Evolutionary conservation across 2,329 filamentous ascomycete species (phyloP).

Genomic region (Aspergillus piperis): DNA sequence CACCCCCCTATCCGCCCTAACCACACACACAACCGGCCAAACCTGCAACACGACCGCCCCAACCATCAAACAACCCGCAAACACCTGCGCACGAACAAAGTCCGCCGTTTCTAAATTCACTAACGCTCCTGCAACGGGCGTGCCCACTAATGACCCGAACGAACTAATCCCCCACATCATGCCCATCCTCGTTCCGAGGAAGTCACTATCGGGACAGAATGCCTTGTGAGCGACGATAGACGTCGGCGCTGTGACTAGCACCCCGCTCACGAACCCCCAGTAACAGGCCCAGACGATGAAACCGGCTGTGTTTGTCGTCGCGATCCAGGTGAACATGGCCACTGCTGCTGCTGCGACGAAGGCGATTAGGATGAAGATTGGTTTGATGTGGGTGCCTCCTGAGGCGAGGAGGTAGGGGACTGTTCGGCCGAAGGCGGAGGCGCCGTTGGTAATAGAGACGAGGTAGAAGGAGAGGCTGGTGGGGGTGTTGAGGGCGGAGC

Average conservation of each 20-base stretch:
- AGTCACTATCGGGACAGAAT: constrained; percentile 29
- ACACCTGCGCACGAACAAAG: constrained; percentile 34
- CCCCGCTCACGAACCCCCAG: constrained; percentile 34
- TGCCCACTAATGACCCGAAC: constrained; percentile 33
- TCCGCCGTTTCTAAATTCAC: constrained; percentile 28
- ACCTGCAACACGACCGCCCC: constrained; percentile 29
- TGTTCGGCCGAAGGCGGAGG: constrained; percentile 53
- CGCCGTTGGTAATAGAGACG: constrained; percentile 55
- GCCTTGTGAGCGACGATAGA: constrained; percentile 34
- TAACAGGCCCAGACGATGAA: constrained; percentile 37
- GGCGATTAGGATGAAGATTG: constrained; percentile 26
- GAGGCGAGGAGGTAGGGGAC: constrained; percentile 45
- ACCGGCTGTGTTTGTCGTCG: constrained; percentile 21
- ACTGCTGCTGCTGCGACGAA: constrained; percentile 26
- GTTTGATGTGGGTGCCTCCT: constrained; percentile 29
- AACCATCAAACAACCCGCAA: constrained; percentile 36
- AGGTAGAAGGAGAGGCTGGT: constrained; percentile 51
- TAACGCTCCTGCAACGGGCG: constrained; percentile 36
- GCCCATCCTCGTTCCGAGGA: constrained; percentile 32
- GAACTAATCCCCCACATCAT: constrained; percentile 42
- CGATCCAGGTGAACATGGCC: constrained; percentile 38
- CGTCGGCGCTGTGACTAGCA: constrained; percentile 33
- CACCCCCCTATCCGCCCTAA: constrained; percentile 22
- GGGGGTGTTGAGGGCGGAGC: constrained; percentile 49
- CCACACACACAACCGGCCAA: constrained; percentile 30